Evolutionary conservation across 1,284 basidiomycete genomes (phyloP).

Genomic region (Inonotus obliquus): DNA sequence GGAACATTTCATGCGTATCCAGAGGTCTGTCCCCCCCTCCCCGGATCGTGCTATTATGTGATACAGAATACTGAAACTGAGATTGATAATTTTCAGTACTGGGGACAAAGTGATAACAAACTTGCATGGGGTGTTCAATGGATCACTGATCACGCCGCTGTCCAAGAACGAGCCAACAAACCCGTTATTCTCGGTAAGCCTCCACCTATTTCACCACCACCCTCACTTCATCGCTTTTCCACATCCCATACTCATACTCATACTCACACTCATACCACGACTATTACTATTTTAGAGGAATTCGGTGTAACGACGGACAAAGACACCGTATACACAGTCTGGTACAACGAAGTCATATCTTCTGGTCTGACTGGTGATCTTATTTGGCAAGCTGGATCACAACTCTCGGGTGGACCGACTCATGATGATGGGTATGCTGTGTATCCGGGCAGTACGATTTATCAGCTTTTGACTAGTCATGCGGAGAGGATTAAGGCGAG

Average conservation of each 20-base stretch:
- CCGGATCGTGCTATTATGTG: background rate
- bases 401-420: slow-evolving; percentile 31
- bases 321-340: slow-evolving; percentile 41
- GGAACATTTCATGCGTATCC: slow-evolving; percentile 27
- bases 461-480: slow-evolving; percentile 20
- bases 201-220: background rate
- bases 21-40: slow-evolving; percentile 4
- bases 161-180: slow-evolving; percentile 46
- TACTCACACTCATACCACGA: no score
- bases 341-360: slow-evolving; percentile 46
- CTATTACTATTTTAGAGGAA: slow-evolving; percentile 44
- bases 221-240: background rate
- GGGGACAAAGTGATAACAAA: slow-evolving; percentile 23
- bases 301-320: slow-evolving; percentile 46
- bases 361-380: slow-evolving; percentile 54
- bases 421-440: slow-evolving; percentile 44
- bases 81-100: slow-evolving; percentile 7
- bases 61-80: background rate
- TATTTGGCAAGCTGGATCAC: slow-evolving; percentile 39
- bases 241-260: no score
- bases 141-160: slow-evolving; percentile 53
- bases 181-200: slow-evolving; percentile 39
- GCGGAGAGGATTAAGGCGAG: slow-evolving; percentile 24
- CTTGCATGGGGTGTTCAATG: slow-evolving; percentile 32
- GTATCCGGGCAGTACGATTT: slow-evolving; percentile 21